Evolutionary conservation across 257 asterid genomes (phyloP).

Genomic region (Voacanga thouarsii): DNA sequence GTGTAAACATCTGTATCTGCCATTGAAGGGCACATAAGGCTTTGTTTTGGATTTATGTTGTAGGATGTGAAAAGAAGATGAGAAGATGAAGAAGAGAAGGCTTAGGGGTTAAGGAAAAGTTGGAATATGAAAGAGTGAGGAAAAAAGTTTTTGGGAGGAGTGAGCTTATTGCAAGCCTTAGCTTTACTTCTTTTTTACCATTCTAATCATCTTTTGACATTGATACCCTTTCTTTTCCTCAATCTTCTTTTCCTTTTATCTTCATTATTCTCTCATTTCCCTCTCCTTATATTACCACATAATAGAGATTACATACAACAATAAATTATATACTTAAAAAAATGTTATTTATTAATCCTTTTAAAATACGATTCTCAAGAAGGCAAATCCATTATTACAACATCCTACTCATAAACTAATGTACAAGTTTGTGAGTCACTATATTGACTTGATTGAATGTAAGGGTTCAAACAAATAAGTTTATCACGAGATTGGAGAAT

Average conservation of each 20-base stretch:
- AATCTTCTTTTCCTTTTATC: not conserved
- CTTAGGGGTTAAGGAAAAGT: conserved; percentile 55
- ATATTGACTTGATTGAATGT: not conserved
- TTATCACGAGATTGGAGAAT: no score
- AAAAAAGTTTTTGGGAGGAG: conserved; percentile 49
- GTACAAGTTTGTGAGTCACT: no score
- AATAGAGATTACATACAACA: no score
- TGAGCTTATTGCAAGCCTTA: conserved; percentile 42
- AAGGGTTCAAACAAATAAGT: no score
- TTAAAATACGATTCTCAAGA: no score
- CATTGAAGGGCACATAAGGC: conserved; percentile 42
- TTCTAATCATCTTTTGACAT: conserved; percentile 27
- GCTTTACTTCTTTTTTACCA: conserved; percentile 33
- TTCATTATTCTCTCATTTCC: no score
- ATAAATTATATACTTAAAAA: no score
- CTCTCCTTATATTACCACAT: no score
- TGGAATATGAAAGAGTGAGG: conserved; percentile 33
- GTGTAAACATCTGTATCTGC: conserved; percentile 39
- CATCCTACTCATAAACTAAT: no score
- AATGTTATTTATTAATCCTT: no score
- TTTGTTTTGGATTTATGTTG: conserved; percentile 20
- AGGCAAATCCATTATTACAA: no score
- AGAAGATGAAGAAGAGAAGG: conserved; percentile 35
- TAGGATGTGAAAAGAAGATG: conserved; percentile 25
- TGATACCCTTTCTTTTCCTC: conserved; percentile 29